Conservation (phyloP, 2,329 filamentous ascomycete genomes). For the Pyricularia grisea region DNA sequence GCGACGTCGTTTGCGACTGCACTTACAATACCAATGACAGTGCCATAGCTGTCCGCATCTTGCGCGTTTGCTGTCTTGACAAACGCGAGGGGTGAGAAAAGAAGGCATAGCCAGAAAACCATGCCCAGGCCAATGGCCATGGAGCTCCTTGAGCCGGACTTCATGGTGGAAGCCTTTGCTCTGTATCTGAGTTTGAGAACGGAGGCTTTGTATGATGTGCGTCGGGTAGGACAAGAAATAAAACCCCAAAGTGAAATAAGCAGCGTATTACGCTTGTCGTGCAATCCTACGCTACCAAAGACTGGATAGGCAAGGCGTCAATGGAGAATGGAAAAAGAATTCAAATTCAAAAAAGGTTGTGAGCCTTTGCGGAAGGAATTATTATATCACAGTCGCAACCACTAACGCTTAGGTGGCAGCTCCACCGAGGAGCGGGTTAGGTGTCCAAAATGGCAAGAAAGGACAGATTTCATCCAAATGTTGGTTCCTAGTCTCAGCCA, state of each 20-base stretch:
- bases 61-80: conserved; percentile 67
- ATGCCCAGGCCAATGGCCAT: conserved; percentile 59
- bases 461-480: conserved; percentile 36
- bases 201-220: background rate
- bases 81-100: conserved; percentile 81
- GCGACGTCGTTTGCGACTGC: background rate
- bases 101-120: conserved; percentile 82
- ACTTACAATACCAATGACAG: conserved; percentile 83
- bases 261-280: background rate
- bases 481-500: conserved; percentile 8
- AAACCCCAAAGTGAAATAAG: background rate
- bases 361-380: background rate
- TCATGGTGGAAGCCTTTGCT: conserved; percentile 8
- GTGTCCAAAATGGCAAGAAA: conserved; percentile 35
- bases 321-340: background rate
- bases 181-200: background rate
- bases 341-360: background rate
- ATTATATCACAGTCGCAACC: background rate
- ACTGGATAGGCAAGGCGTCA: background rate
- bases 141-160: conserved; percentile 13
- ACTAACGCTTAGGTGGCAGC: conserved; percentile 4
- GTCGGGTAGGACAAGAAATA: background rate
- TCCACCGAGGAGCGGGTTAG: conserved; percentile 21
- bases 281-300: background rate
- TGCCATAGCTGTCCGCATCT: conserved; percentile 71